phyloP scores from a whole-genome alignment of 2,329 filamentous ascomycete species.

The Alternaria sp. region DNA sequence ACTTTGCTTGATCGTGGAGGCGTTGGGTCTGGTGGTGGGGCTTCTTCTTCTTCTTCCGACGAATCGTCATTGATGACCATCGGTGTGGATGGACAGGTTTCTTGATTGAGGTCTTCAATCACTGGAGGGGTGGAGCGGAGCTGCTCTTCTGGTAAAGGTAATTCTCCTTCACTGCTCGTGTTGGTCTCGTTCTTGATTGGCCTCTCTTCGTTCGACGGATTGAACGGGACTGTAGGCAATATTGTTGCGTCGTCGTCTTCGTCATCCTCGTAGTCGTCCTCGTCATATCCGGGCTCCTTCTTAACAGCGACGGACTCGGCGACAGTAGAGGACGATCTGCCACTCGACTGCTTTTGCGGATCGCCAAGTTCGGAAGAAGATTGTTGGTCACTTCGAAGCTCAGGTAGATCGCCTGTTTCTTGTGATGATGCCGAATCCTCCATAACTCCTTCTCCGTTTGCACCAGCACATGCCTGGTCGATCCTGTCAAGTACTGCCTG shows the following conservation, averaged over 20 bases:
- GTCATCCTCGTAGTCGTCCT: slow-evolving; percentile 3
- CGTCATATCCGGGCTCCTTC: not conserved
- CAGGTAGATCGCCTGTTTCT: slow-evolving; percentile 2
- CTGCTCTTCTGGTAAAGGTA: slow-evolving; percentile 2
- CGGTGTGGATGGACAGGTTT: slow-evolving; percentile 32
- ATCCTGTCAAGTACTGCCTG: slow-evolving; percentile 36
- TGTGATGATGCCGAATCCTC: slow-evolving; percentile 8
- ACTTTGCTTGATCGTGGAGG: slow-evolving; percentile 7
- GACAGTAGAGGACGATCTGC: not conserved
- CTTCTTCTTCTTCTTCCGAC: slow-evolving; percentile 25
- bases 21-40: not conserved
- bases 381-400: not conserved
- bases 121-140: slow-evolving; percentile 21
- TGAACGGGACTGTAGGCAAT: not conserved
- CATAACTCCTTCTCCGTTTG: slow-evolving; percentile 2
- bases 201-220: not conserved
- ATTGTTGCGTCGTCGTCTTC: not conserved
- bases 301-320: not conserved
- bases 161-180: not conserved
- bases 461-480: slow-evolving; percentile 32
- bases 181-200: not conserved
- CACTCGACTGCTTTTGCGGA: not conserved
- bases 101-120: slow-evolving; percentile 8
- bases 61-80: slow-evolving; percentile 34
- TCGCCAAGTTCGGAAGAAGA: slow-evolving; percentile 31